These are phyloP conservation scores for Globisporangium camurandrum DNA, from an alignment of 352 stramenopile species.

Conservation along the genomic window DNA sequence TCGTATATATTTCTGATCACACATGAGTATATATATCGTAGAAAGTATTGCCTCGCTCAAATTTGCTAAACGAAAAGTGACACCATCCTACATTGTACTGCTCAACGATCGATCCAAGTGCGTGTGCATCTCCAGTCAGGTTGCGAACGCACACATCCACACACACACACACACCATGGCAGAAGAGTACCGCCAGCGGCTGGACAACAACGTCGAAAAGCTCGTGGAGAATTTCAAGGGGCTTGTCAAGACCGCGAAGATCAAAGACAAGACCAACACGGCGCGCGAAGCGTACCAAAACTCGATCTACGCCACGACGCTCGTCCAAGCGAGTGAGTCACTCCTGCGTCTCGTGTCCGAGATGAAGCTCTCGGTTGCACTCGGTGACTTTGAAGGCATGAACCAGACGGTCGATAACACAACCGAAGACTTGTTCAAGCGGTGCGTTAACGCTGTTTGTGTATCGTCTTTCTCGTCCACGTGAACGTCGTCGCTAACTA, in stretches of 20 bases:
- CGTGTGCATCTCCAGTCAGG: too few species aligned
- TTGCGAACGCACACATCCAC: neutral
- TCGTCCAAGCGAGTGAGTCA: conserved; percentile 75
- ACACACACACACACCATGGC: conserved; percentile 31
- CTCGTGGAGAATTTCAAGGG: conserved; percentile 84
- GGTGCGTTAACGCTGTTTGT: conserved; percentile 21
- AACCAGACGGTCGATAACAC: conserved; percentile 77
- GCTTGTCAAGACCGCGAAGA: conserved; percentile 74
- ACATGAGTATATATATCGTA: too few species aligned
- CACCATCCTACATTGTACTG: too few species aligned
- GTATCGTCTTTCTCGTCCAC: neutral
- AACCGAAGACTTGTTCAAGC: conserved; percentile 58
- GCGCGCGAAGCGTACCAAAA: conserved; percentile 73
- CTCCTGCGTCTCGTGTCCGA: conserved; percentile 76
- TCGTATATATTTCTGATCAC: too few species aligned
- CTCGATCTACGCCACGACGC: conserved; percentile 73
- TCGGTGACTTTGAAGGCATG: conserved; percentile 82
- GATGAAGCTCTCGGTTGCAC: conserved; percentile 72
- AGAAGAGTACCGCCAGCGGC: conserved; percentile 77
- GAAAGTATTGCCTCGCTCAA: too few species aligned
- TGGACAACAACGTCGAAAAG: conserved; percentile 87
- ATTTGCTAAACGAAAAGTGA: too few species aligned
- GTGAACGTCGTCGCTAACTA: neutral
- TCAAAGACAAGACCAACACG: conserved; percentile 79
- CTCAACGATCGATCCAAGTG: too few species aligned